phyloP scores from a whole-genome alignment of 371 early-diverging fungal species.

The Mucor piriformis region DNA sequence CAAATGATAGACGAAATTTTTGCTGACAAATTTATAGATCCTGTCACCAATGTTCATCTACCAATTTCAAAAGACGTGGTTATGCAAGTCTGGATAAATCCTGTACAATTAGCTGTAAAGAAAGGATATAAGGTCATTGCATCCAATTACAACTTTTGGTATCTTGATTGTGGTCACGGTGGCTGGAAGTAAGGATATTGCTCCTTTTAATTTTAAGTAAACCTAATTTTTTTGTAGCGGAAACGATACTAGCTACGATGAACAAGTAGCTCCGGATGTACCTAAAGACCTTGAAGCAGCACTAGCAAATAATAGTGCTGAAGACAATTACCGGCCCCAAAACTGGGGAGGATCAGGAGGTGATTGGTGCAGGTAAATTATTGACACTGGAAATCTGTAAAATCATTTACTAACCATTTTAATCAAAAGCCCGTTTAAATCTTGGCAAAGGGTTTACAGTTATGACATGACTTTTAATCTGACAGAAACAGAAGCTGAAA shows the following conservation, averaged over 20 bases:
- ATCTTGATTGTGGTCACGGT: conserved; percentile 74
- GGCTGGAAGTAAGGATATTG: conserved; percentile 47
- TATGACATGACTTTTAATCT: conserved; percentile 71
- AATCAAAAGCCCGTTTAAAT: conserved; percentile 73
- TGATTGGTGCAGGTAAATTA: conserved; percentile 51
- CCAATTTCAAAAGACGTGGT: conserved; percentile 55
- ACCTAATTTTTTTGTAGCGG: conserved; percentile 9
- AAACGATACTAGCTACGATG: conserved; percentile 46
- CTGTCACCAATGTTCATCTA: conserved; percentile 24
- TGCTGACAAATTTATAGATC: not conserved
- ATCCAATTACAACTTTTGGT: conserved; percentile 65
- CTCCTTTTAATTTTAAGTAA: not conserved
- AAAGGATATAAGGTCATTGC: conserved; percentile 63
- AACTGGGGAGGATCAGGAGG: conserved; percentile 51
- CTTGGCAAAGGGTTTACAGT: conserved; percentile 78
- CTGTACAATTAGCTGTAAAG: conserved; percentile 49
- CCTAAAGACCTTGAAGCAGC: conserved; percentile 22
- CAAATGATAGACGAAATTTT: not conserved
- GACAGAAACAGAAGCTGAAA: conserved; percentile 53
- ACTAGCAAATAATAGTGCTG: conserved; percentile 24
- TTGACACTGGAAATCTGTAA: not conserved
- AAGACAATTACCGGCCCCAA: conserved; percentile 31
- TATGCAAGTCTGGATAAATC: conserved; percentile 66
- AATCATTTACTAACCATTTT: no score
- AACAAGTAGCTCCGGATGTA: conserved; percentile 38